phyloP scores from a whole-genome alignment of 768 basidiomycete genomes.

The Candolleomyces eurysporus region DNA sequence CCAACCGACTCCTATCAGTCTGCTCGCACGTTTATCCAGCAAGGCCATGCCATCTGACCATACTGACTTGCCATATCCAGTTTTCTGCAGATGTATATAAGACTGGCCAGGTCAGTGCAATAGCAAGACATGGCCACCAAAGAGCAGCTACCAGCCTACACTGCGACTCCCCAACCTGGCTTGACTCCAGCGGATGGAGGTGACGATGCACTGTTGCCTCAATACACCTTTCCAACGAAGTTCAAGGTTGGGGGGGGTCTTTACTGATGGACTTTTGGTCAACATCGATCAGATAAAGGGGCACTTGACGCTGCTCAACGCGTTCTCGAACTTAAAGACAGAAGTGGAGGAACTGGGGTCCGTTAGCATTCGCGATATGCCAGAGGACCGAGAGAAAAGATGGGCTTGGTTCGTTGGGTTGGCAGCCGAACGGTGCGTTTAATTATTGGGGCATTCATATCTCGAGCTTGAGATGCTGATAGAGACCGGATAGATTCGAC shows the following conservation, averaged over 20 bases:
- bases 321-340: conserved; percentile 27
- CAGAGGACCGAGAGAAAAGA: conserved; percentile 23
- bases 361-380: not conserved
- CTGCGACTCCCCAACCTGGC: too few species aligned
- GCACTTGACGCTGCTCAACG: conserved; percentile 32
- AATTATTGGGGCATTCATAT: not conserved
- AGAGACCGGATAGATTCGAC: conserved; percentile 24
- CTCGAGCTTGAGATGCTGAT: not conserved
- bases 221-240: conserved; percentile 26
- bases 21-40: too few species aligned
- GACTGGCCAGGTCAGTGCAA: too few species aligned
- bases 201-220: conserved; percentile 11
- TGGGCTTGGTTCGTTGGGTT: conserved; percentile 37
- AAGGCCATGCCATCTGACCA: too few species aligned
- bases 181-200: too few species aligned
- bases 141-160: too few species aligned
- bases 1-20: too few species aligned
- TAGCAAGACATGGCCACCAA: too few species aligned
- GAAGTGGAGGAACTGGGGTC: conserved; percentile 17
- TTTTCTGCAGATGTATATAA: too few species aligned
- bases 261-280: conserved; percentile 26
- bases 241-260: conserved; percentile 25
- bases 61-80: too few species aligned
- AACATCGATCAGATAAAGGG: conserved; percentile 27
- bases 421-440: conserved; percentile 33